Evolutionary conservation across 2,329 filamentous ascomycete species (phyloP), one percentile per base, ranked within the genome.

Genomic region (Talaromyces albobiverticillius): DNA sequence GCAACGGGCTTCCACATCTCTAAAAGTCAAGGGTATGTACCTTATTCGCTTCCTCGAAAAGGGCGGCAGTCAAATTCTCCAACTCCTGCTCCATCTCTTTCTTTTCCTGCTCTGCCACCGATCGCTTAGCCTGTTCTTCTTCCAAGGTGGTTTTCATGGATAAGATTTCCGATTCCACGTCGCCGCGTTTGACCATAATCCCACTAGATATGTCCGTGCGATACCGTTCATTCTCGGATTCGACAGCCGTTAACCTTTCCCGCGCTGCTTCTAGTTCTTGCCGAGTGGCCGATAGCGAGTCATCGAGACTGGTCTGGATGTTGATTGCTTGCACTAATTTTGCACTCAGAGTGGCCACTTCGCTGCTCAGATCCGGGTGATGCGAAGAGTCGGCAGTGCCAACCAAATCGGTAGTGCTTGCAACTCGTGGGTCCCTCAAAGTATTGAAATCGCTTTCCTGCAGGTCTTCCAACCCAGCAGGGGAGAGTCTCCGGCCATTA

Each of bases 321-420:
- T 99, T 99, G 73, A 99, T 96, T 42, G 94, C 93, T 67, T 94
- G 93, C 63, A 99, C 93, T 59, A 99, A 84, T 72, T 99, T 99
- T 46, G 91, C 93, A 73, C 91, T 97, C 29, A 99, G 79, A 6
- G 89, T 85, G 7, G 93, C 89, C 25, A 99, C 90, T 72, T 97
- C 94, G 60, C 79, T 79, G 67, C 81, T 86, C 41, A 87, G 67
- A 62, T 87, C 84, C 18, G 82, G 82, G 61, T 85, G 80, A 59
- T 73, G 74, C 7, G 69, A 64, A 31, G 67, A 64, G 23, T 71
- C 70, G 14, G 62, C 60, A 6, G 68, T 64, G 50, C 68, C 61
- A 46, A 70, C 70, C 29, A 71, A 61, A 57, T 75, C 71, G 23
- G 66, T 60, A 18, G 59, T 64, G 58, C 65, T 67, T 13, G 66